Evolutionary conservation across 192 early-diverging fungal species (phyloP).

Genomic region (Entrophospora sp.): DNA sequence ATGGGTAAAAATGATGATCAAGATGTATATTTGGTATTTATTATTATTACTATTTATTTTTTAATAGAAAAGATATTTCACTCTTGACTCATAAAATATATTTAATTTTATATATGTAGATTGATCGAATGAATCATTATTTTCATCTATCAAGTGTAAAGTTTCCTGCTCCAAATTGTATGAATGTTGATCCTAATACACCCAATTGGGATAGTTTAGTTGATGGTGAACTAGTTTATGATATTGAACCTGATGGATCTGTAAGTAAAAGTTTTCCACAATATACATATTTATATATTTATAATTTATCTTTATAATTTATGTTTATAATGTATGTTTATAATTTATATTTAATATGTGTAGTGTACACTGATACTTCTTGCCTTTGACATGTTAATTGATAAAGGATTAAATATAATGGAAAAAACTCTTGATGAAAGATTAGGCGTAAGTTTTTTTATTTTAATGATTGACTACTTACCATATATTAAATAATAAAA

Average conservation of each 20-base stretch:
- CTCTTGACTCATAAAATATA: neutral
- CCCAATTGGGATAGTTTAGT: conserved; percentile 79
- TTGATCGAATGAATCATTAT: conserved; percentile 86
- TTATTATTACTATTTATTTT: too few species aligned
- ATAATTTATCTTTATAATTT: too few species aligned
- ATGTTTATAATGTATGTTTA: too few species aligned
- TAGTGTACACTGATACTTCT: conserved; percentile 38
- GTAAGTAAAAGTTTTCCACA: too few species aligned
- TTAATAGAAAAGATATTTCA: neutral
- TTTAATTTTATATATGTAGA: conserved; percentile 26
- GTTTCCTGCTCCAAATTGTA: conserved; percentile 55
- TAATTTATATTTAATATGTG: too few species aligned
- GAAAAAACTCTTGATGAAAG: conserved; percentile 49
- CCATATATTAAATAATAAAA: too few species aligned
- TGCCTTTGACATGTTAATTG: conserved; percentile 67
- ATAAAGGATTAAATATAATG: conserved; percentile 48
- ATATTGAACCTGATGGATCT: conserved; percentile 50
- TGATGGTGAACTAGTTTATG: conserved; percentile 88
- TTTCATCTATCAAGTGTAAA: conserved; percentile 45
- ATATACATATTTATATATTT: too few species aligned
- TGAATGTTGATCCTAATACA: too few species aligned
- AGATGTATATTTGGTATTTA: conserved; percentile 46
- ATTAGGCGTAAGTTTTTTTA: conserved; percentile 52
- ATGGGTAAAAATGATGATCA: conserved; percentile 26
- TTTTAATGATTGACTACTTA: too few species aligned